phyloP scores from a whole-genome alignment of 1,284 basidiomycete genomes.

The Microbotryum lychnidis-dioicae region DNA sequence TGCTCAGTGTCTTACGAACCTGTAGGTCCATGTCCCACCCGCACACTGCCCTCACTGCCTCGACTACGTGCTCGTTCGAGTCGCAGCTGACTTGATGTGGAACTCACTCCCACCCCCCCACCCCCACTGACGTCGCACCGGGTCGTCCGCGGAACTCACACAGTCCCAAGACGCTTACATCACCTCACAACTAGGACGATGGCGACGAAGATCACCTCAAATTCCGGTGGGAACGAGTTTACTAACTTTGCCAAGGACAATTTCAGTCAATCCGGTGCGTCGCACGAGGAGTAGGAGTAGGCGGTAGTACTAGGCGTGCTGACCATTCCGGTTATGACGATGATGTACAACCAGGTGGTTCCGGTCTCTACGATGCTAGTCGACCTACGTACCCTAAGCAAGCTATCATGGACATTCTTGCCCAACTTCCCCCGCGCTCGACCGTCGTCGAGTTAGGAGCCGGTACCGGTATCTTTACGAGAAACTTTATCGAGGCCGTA shows the following conservation, averaged over 20 bases:
- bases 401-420: slow-evolving; percentile 37
- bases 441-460: slow-evolving; percentile 39
- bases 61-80: no score
- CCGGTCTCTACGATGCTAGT: slow-evolving; percentile 40
- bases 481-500: slow-evolving; percentile 36
- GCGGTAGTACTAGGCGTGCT: not conserved
- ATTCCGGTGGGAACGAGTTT: slow-evolving; percentile 7
- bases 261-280: slow-evolving; percentile 3
- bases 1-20: no score
- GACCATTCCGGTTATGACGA: not conserved
- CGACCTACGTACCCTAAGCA: slow-evolving; percentile 42
- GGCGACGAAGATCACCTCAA: not conserved
- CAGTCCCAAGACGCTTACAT: no score
- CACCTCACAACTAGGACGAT: no score
- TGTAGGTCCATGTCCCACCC: no score
- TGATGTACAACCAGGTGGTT: slow-evolving; percentile 7
- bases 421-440: slow-evolving; percentile 24
- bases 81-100: no score
- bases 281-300: not conserved
- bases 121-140: no score
- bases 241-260: slow-evolving; percentile 10
- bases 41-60: no score
- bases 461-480: slow-evolving; percentile 45
- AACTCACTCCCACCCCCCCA: no score
- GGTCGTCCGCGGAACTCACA: no score